phyloP scores from a whole-genome alignment of 306 rosid species.

The Acacia crassicarpa region DNA sequence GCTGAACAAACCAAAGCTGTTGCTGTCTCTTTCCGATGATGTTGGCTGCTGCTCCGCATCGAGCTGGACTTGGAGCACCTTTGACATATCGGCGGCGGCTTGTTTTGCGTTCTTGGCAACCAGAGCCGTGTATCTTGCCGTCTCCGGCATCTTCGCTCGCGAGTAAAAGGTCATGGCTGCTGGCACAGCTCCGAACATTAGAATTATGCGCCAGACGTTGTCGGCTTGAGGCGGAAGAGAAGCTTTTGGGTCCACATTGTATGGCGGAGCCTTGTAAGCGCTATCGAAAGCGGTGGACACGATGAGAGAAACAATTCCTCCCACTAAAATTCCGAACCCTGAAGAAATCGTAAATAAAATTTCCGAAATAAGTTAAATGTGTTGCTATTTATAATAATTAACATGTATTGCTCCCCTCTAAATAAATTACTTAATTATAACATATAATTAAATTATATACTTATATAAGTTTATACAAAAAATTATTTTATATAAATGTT shows the following conservation, averaged over 20 bases:
- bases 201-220: constrained; percentile 45
- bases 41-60: neutral
- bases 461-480: too few species aligned
- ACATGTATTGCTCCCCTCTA: too few species aligned
- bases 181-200: constrained; percentile 46
- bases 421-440: too few species aligned
- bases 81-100: constrained; percentile 45
- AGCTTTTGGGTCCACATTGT: neutral
- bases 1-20: constrained; percentile 35
- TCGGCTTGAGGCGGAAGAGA: constrained; percentile 39
- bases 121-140: constrained; percentile 46
- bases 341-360: neutral
- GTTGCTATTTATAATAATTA: neutral
- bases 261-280: constrained; percentile 1
- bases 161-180: constrained; percentile 36
- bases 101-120: constrained; percentile 40
- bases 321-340: constrained; percentile 41
- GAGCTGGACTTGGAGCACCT: constrained; percentile 30
- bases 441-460: too few species aligned
- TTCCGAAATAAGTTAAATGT: neutral
- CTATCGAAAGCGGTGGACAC: constrained; percentile 18
- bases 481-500: too few species aligned
- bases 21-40: neutral
- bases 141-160: constrained; percentile 44
- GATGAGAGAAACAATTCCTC: constrained; percentile 38